Evolutionary conservation across 1,284 basidiomycete genomes (phyloP).

Genomic region (Coniophora puteana): DNA sequence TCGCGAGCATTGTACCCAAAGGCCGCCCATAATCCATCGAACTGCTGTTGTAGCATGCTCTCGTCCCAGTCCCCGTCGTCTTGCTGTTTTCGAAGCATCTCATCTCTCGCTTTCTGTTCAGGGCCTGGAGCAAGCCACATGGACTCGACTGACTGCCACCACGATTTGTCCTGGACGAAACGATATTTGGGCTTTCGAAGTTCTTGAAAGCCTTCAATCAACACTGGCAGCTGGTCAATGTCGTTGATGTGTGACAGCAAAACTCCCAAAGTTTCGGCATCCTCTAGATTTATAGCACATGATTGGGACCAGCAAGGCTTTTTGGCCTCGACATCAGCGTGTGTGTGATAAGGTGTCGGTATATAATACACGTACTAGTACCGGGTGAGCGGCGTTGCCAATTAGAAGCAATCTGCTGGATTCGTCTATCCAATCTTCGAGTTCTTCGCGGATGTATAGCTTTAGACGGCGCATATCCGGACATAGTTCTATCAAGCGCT

Average conservation of each 20-base stretch:
- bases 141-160: slow-evolving; percentile 17
- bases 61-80: slow-evolving; percentile 28
- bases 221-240: slow-evolving; percentile 34
- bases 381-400: slow-evolving; percentile 46
- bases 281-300: slow-evolving; percentile 32
- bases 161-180: slow-evolving; percentile 24
- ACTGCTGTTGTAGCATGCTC: slow-evolving; percentile 30
- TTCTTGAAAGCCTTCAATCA: slow-evolving; percentile 41
- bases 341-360: too few relatives aligned
- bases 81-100: slow-evolving; percentile 27
- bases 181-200: slow-evolving; percentile 32
- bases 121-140: slow-evolving; percentile 36
- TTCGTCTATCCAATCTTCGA: slow-evolving; percentile 35
- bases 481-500: slow-evolving; percentile 18
- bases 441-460: slow-evolving; percentile 22
- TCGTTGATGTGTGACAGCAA: slow-evolving; percentile 40
- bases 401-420: slow-evolving; percentile 37
- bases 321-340: too few relatives aligned
- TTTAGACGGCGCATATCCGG: slow-evolving; percentile 22
- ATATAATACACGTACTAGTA: slow-evolving; percentile 23
- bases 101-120: slow-evolving; percentile 34
- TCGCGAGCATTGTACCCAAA: slow-evolving; percentile 43
- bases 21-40: slow-evolving; percentile 38
- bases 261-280: slow-evolving; percentile 40
- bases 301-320: slow-evolving; percentile 34